Conservation (phyloP, 441 rosid species). For the Gossypium laxum region DNA sequence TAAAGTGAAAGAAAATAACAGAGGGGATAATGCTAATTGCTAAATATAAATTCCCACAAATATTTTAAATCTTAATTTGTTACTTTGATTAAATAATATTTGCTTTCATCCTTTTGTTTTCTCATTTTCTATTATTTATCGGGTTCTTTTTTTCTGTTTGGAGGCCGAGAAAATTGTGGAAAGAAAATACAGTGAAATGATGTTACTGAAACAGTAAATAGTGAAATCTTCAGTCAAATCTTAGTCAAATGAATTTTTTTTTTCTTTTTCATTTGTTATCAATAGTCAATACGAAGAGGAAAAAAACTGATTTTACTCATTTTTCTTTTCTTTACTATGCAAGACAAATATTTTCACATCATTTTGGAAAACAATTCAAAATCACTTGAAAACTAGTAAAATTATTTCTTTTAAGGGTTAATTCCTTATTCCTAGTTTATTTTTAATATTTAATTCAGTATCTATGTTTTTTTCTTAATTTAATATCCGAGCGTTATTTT, state of each 20-base stretch:
- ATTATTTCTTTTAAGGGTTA: too few relatives aligned
- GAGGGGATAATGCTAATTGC: neutral
- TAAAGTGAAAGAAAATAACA: neutral
- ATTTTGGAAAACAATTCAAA: too few relatives aligned
- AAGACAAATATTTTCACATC: too few relatives aligned
- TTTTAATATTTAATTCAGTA: too few relatives aligned
- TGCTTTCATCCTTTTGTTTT: neutral
- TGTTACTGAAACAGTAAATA: neutral
- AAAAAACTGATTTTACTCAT: neutral
- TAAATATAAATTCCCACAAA: neutral
- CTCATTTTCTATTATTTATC: neutral
- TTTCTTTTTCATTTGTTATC: neutral
- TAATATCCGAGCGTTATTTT: too few relatives aligned
- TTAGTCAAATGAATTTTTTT: neutral
- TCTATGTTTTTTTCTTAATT: too few relatives aligned
- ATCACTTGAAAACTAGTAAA: too few relatives aligned
- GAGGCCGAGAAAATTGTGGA: slow-evolving; percentile 8
- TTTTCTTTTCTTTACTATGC: neutral
- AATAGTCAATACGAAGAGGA: neutral
- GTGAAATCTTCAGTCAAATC: neutral
- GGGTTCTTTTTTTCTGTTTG: neutral
- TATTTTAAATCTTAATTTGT: neutral
- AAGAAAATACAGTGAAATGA: neutral
- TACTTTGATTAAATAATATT: neutral
- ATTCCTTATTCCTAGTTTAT: too few relatives aligned